These are phyloP conservation scores for Ustilago shanxiensis DNA, from an alignment of 1,284 basidiomycete genomes.

Conservation along the genomic window DNA sequence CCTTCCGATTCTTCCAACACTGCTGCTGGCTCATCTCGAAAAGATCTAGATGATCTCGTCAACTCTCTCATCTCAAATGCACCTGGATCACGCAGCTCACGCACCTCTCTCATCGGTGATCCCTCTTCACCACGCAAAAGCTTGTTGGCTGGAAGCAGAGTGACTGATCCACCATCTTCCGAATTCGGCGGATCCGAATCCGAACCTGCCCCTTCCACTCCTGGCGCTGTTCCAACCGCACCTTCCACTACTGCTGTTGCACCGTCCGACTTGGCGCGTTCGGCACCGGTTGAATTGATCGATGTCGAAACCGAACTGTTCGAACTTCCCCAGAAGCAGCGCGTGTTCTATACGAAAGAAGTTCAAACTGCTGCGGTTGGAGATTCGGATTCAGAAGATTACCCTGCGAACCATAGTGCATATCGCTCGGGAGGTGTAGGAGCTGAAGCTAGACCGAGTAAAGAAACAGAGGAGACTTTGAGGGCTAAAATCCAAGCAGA, in stretches of 20 bases:
- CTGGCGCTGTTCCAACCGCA: slow-evolving; percentile 17
- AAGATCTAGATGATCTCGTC: slow-evolving; percentile 66
- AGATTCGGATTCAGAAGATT: slow-evolving; percentile 73
- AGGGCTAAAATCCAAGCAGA: slow-evolving; percentile 50
- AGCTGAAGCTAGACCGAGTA: slow-evolving; percentile 20
- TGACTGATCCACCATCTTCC: slow-evolving; percentile 26
- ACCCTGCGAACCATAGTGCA: slow-evolving; percentile 72
- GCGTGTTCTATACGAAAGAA: slow-evolving; percentile 93
- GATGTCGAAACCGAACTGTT: slow-evolving; percentile 84
- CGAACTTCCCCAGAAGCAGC: slow-evolving; percentile 84
- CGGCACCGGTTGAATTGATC: slow-evolving; percentile 78
- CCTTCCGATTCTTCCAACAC: slow-evolving; percentile 11
- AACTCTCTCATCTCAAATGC: slow-evolving; percentile 53
- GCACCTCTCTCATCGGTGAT: slow-evolving; percentile 21
- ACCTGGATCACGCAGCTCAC: slow-evolving; percentile 15
- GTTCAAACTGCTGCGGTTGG: slow-evolving; percentile 75
- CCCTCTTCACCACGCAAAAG: slow-evolving; percentile 38
- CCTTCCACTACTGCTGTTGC: slow-evolving; percentile 15
- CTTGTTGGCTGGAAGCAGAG: slow-evolving; percentile 7
- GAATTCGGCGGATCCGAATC: slow-evolving; percentile 52
- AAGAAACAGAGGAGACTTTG: slow-evolving; percentile 36
- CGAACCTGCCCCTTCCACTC: slow-evolving; percentile 32
- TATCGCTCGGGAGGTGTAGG: slow-evolving; percentile 75
- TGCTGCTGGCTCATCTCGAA: slow-evolving; percentile 32
- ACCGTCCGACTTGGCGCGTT: not conserved